phyloP scores from a whole-genome alignment of 345 rosid species.

The Reutealis trisperma region DNA sequence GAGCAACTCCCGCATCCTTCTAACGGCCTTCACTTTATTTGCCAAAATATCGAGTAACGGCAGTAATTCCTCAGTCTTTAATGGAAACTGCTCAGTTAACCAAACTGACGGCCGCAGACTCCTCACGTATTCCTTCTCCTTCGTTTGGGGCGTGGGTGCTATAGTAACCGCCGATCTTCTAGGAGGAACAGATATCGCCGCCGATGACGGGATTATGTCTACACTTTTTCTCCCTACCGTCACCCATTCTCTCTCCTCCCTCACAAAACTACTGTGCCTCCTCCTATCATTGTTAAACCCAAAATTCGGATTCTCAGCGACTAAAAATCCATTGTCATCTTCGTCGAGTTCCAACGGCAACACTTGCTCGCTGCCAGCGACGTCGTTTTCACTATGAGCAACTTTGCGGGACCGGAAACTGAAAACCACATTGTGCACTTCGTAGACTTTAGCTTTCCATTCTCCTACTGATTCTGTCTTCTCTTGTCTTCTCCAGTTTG shows the following conservation, averaged over 20 bases:
- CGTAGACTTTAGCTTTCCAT: constrained; percentile 84
- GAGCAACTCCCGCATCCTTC: constrained; percentile 85
- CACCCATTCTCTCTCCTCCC: constrained; percentile 72
- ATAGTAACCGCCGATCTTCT: constrained; percentile 41
- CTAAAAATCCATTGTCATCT: constrained; percentile 80
- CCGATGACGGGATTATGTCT: constrained; percentile 58
- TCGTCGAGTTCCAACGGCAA: constrained; percentile 69
- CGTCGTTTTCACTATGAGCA: constrained; percentile 42
- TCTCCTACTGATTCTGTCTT: constrained; percentile 72
- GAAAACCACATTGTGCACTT: constrained; percentile 71
- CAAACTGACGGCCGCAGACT: constrained; percentile 87
- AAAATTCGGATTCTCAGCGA: constrained; percentile 79
- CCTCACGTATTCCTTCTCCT: constrained; percentile 81
- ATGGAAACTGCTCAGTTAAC: constrained; percentile 93
- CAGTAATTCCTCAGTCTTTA: constrained; percentile 83
- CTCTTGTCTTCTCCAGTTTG: constrained; percentile 82
- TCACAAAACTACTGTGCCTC: constrained; percentile 93
- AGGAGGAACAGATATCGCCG: constrained; percentile 26
- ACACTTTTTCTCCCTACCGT: constrained; percentile 74
- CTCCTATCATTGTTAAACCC: constrained; percentile 40
- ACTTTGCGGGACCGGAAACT: constrained; percentile 74
- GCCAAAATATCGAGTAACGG: constrained; percentile 95
- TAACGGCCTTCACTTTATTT: constrained; percentile 87
- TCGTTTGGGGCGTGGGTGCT: constrained; percentile 51
- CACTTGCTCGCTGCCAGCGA: constrained; percentile 70